Conservation (phyloP, 2,329 filamentous ascomycete species). For the Sporothrix sp. region DNA sequence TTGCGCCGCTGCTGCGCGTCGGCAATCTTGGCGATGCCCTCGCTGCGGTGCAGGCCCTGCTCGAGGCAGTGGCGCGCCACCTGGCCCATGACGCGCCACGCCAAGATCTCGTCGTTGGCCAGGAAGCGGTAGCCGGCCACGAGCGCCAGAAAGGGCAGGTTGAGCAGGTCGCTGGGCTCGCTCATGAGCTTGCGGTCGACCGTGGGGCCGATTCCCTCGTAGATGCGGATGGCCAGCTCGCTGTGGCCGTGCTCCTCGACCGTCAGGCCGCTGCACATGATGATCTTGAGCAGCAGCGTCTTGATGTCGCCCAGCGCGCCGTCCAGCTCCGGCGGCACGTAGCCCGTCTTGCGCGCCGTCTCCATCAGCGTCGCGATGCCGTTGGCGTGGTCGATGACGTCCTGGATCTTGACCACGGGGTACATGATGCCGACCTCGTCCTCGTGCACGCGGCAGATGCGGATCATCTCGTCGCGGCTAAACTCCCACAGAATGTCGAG, state of each 20-base stretch:
- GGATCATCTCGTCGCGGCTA: constrained; percentile 66
- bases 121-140: constrained; percentile 67
- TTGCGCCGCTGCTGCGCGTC: constrained; percentile 23
- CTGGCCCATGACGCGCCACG: constrained; percentile 80
- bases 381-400: constrained; percentile 59
- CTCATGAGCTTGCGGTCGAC: constrained; percentile 57
- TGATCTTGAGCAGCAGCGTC: constrained; percentile 63
- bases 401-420: constrained; percentile 67
- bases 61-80: constrained; percentile 48
- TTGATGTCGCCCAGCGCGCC: constrained; percentile 35
- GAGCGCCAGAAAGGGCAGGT: constrained; percentile 42
- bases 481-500: constrained; percentile 74
- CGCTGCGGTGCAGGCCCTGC: constrained; percentile 43
- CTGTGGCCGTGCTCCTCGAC: constrained; percentile 74
- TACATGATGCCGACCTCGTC: constrained; percentile 93
- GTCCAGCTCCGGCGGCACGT: constrained; percentile 26
- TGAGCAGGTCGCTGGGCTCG: constrained; percentile 38
- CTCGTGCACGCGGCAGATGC: constrained; percentile 70
- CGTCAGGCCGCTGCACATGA: constrained; percentile 68
- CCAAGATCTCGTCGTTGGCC: constrained; percentile 72
- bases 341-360: constrained; percentile 26
- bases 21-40: constrained; percentile 32
- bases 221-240: constrained; percentile 61
- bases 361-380: constrained; percentile 57
- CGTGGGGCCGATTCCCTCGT: constrained; percentile 62